Conservation (phyloP, 208 protist species). For the Trypanosomatidae sp. region DNA sequence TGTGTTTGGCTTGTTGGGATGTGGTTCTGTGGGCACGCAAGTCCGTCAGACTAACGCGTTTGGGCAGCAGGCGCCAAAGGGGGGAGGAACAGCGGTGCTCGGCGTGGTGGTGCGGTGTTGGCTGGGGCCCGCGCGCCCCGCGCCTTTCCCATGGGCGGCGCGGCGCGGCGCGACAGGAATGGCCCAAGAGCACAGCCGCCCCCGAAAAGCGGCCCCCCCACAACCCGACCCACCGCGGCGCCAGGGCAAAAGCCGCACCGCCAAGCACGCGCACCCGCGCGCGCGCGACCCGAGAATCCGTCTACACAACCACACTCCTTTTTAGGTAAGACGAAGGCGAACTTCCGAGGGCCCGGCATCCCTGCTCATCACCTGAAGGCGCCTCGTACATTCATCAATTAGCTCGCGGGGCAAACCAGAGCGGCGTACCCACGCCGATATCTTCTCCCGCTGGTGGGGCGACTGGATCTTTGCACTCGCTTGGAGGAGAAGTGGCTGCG, state of each 20-base stretch:
- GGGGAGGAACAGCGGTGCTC: background rate
- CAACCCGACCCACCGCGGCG: background rate
- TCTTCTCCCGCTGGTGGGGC: slow-evolving; percentile 45
- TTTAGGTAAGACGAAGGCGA: slow-evolving; percentile 24
- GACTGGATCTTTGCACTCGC: slow-evolving; percentile 49
- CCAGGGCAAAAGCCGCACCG: background rate
- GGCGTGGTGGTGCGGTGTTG: background rate
- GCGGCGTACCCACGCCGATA: slow-evolving; percentile 43
- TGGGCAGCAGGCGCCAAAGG: background rate
- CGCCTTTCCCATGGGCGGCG: background rate
- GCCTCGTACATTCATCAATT: slow-evolving; percentile 22
- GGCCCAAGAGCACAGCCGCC: background rate
- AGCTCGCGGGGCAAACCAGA: slow-evolving; percentile 62
- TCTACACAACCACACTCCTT: background rate
- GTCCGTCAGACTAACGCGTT: background rate
- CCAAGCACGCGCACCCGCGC: background rate
- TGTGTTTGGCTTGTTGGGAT: too few relatives aligned
- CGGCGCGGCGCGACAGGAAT: background rate
- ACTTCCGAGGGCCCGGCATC: background rate
- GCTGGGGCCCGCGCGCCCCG: background rate
- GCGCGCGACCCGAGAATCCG: background rate
- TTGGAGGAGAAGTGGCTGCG: slow-evolving; percentile 63
- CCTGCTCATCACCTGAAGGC: slow-evolving; percentile 14
- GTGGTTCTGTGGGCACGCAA: background rate
- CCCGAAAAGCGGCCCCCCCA: background rate